Conservation (phyloP, 2,329 filamentous ascomycete species). For the Tothia fuscella region DNA sequence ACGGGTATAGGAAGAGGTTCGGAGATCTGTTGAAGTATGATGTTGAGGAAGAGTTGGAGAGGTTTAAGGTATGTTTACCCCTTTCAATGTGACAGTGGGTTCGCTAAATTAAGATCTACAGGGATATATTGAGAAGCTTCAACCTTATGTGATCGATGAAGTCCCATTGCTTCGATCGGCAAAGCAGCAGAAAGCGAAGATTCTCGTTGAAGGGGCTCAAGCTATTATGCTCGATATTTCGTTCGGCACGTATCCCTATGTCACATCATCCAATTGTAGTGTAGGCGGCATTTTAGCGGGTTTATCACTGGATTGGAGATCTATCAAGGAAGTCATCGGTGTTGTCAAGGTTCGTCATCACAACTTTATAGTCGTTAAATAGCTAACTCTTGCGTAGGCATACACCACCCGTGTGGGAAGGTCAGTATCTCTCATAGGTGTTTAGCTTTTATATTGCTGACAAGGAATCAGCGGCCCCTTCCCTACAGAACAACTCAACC, state of each 20-base stretch:
- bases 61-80: slow-evolving; percentile 38
- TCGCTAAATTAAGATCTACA: slow-evolving; percentile 11
- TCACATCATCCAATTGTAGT: slow-evolving; percentile 30
- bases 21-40: slow-evolving; percentile 56
- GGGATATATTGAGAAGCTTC: slow-evolving; percentile 45
- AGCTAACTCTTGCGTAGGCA: not conserved
- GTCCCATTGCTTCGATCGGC: slow-evolving; percentile 51
- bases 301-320: slow-evolving; percentile 47
- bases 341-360: slow-evolving; percentile 45
- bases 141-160: slow-evolving; percentile 53
- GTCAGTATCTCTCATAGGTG: slow-evolving; percentile 43
- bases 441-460: not conserved
- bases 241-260: slow-evolving; percentile 32
- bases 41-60: slow-evolving; percentile 54
- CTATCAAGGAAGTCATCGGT: slow-evolving; percentile 50
- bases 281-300: slow-evolving; percentile 52
- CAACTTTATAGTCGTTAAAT: not conserved
- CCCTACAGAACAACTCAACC: slow-evolving; percentile 52
- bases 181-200: slow-evolving; percentile 45
- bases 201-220: slow-evolving; percentile 59
- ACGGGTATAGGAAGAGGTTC: slow-evolving; percentile 55
- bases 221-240: slow-evolving; percentile 57
- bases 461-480: slow-evolving; percentile 44
- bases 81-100: not conserved
- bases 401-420: slow-evolving; percentile 46